These are phyloP conservation scores for Ulota crispa DNA, from an alignment of 225 moss, liverwort and hornwort species.

Conservation along the genomic window DNA sequence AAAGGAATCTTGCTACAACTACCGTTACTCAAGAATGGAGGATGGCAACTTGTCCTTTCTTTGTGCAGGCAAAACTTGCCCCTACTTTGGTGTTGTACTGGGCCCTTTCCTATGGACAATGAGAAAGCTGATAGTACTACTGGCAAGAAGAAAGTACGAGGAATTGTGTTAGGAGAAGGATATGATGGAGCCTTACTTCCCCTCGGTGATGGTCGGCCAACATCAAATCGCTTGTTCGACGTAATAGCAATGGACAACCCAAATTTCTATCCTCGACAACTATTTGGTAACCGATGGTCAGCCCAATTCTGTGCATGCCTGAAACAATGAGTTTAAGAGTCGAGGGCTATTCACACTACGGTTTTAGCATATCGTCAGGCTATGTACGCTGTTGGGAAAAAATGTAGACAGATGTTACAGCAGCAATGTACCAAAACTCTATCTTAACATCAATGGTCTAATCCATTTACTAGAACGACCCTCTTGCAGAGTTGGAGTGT, in stretches of 20 bases:
- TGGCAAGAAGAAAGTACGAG: no score
- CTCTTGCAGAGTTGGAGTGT: not conserved
- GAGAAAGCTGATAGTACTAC: no score
- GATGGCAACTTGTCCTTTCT: no score
- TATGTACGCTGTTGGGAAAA: not conserved
- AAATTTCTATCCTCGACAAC: not conserved
- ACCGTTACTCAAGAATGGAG: not conserved
- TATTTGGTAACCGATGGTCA: not conserved
- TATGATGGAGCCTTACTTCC: not conserved
- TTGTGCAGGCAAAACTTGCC: no score
- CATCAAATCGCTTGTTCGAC: not conserved
- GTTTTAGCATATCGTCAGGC: not conserved
- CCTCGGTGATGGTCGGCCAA: not conserved
- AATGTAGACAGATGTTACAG: constrained; percentile 3
- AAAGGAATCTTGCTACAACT: not conserved
- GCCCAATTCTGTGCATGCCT: constrained; percentile 8
- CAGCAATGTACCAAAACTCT: not conserved
- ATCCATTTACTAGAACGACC: not conserved
- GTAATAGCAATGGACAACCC: not conserved
- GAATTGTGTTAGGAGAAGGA: no score
- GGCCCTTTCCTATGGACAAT: no score
- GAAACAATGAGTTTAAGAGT: not conserved
- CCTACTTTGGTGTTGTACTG: no score
- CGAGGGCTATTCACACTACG: not conserved
- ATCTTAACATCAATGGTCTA: not conserved